These are phyloP conservation scores for Aspergillus sp. DNA, from an alignment of 2,329 filamentous ascomycete genomes.

Conservation along the genomic window DNA sequence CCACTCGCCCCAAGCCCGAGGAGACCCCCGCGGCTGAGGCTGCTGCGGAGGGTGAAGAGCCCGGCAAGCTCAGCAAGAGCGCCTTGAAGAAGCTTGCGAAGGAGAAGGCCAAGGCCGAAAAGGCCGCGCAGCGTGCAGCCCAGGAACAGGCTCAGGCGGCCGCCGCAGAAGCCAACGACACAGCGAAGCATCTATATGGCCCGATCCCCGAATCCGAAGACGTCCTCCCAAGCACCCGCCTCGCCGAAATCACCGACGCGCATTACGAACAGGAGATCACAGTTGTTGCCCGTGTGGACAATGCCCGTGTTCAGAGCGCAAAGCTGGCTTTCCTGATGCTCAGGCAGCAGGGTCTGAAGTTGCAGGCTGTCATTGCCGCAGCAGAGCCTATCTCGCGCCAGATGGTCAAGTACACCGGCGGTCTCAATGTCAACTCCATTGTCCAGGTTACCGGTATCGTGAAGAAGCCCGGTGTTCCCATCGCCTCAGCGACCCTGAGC, in stretches of 20 bases:
- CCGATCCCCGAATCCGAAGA: slow-evolving; percentile 64
- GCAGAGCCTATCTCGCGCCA: slow-evolving; percentile 70
- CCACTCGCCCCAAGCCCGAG: slow-evolving; percentile 46
- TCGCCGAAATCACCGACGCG: slow-evolving; percentile 60
- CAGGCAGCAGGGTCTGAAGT: slow-evolving; percentile 74
- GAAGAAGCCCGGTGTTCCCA: slow-evolving; percentile 79
- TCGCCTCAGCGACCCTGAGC: slow-evolving; percentile 83
- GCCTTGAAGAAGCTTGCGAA: slow-evolving; percentile 86
- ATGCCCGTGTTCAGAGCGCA: slow-evolving; percentile 82
- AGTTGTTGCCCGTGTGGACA: slow-evolving; percentile 82
- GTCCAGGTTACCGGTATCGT: slow-evolving; percentile 80
- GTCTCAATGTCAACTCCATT: slow-evolving; percentile 77
- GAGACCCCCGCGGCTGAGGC: slow-evolving; percentile 37
- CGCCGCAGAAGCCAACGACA: slow-evolving; percentile 64
- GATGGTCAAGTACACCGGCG: slow-evolving; percentile 92
- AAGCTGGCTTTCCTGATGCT: slow-evolving; percentile 92
- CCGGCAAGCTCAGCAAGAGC: slow-evolving; percentile 66
- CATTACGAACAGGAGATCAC: slow-evolving; percentile 73
- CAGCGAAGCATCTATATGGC: slow-evolving; percentile 78
- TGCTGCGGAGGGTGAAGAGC: slow-evolving; percentile 38
- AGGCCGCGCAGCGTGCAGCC: slow-evolving; percentile 72
- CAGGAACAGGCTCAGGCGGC: slow-evolving; percentile 73
- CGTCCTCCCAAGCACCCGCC: slow-evolving; percentile 62
- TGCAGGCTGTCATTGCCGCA: slow-evolving; percentile 78
- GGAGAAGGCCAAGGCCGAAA: slow-evolving; percentile 85